Conservation (phyloP, 2,329 filamentous ascomycete species). For the Fusarium scirpi region DNA sequence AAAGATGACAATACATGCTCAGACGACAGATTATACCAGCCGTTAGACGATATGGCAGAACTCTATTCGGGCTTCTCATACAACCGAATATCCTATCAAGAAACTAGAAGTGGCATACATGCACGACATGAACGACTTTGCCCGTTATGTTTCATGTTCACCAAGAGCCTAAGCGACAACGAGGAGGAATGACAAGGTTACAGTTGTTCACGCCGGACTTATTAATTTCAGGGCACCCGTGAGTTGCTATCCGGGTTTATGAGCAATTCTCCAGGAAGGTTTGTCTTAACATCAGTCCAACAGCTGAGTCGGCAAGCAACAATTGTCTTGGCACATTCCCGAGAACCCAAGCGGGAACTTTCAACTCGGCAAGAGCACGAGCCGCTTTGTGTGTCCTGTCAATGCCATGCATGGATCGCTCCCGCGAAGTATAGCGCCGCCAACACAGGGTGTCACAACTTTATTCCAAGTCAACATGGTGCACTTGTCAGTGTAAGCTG, state of each 20-base stretch:
- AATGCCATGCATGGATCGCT: conserved; percentile 1
- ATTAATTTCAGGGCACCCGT: neutral
- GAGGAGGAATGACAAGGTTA: neutral
- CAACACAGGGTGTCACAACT: neutral
- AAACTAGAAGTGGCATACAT: neutral
- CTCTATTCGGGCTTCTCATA: neutral
- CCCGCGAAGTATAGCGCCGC: conserved; percentile 25
- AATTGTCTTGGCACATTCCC: conserved; percentile 41
- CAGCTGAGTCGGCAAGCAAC: conserved; percentile 1
- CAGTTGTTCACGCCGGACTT: neutral
- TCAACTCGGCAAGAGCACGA: conserved; percentile 22
- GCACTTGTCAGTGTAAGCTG: neutral
- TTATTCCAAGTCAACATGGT: neutral
- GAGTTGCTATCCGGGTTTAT: neutral
- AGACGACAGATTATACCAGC: neutral
- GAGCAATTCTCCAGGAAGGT: neutral
- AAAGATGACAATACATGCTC: neutral
- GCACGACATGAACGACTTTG: neutral
- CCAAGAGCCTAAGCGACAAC: neutral
- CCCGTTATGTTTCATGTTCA: conserved; percentile 5
- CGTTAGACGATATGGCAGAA: neutral
- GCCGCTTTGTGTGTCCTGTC: conserved; percentile 31
- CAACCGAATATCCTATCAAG: neutral
- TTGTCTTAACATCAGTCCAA: conserved; percentile 9
- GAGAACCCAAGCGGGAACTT: conserved; percentile 6